Evolutionary conservation across 2,329 filamentous ascomycete species (phyloP).

Genomic region (Neonectria hederae): DNA sequence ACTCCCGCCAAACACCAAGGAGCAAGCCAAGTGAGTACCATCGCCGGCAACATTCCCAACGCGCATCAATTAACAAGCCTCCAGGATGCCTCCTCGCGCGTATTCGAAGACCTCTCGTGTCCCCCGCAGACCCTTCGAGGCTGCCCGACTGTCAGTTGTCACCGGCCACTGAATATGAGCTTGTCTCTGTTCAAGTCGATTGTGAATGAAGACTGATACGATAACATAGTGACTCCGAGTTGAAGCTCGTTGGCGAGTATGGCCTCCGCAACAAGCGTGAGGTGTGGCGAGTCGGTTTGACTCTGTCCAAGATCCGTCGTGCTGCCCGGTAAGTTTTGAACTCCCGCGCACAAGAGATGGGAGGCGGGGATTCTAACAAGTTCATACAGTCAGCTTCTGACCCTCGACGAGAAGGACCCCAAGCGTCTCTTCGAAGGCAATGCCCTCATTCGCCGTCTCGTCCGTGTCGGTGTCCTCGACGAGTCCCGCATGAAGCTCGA

Average conservation of each 20-base stretch:
- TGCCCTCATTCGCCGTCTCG: conserved; percentile 99
- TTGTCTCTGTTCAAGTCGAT: conserved; percentile 97
- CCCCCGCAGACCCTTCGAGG: conserved; percentile 98
- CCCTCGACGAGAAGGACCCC: conserved; percentile 99
- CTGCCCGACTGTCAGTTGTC: conserved; percentile 98
- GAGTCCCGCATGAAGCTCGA: conserved; percentile 99
- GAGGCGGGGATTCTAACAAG: conserved; percentile 38
- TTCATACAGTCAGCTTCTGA: conserved; percentile 88
- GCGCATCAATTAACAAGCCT: conserved; percentile 42
- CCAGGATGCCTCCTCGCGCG: conserved; percentile 62
- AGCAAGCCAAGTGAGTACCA: conserved; percentile 53
- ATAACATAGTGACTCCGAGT: conserved; percentile 88
- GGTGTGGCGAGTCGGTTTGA: conserved; percentile 99
- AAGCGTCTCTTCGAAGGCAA: conserved; percentile 99
- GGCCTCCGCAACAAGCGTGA: conserved; percentile 99
- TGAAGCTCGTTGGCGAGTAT: conserved; percentile 99
- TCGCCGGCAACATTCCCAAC: conserved; percentile 19
- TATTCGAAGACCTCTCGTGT: conserved; percentile 99
- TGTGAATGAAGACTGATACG: conserved; percentile 77
- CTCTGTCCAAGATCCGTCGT: conserved; percentile 99
- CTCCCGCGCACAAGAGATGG: not conserved
- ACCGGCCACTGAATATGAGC: conserved; percentile 98
- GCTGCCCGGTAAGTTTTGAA: conserved; percentile 83
- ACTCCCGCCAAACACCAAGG: conserved; percentile 49
- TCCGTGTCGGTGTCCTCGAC: conserved; percentile 99